Conservation (phyloP, 345 rosid species). For the Rhodamnia rubescens region DNA sequence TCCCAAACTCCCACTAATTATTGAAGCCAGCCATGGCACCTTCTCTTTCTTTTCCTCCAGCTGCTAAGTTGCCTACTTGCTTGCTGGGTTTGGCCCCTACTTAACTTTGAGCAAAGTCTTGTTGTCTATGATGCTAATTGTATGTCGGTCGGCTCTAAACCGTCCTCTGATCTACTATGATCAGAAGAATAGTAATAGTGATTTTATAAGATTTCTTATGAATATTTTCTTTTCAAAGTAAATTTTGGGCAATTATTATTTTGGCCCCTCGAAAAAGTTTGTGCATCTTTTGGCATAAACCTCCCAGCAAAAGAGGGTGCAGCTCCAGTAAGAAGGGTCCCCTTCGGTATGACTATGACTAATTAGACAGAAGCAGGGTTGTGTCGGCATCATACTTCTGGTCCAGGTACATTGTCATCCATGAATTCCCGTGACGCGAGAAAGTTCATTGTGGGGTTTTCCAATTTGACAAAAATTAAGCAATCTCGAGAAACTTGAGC, state of each 20-base stretch:
- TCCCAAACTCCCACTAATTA: conserved; percentile 27
- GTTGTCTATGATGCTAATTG: not conserved
- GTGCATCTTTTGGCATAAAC: conserved; percentile 3
- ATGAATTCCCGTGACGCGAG: not conserved
- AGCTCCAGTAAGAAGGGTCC: not conserved
- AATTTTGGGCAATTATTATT: not conserved
- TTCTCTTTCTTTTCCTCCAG: not conserved
- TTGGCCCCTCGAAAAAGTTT: conserved; percentile 1
- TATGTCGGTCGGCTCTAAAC: not conserved
- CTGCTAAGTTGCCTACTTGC: not conserved
- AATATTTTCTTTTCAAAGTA: not conserved
- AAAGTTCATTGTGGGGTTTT: not conserved
- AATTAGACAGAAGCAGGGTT: not conserved
- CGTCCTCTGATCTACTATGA: not conserved
- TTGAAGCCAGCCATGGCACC: conserved; percentile 8
- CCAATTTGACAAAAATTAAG: not conserved
- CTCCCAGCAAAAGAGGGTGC: not conserved
- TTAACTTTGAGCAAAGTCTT: not conserved
- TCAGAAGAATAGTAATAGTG: not conserved
- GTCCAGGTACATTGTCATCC: not conserved
- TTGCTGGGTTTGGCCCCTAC: not conserved
- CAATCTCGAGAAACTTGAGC: not conserved
- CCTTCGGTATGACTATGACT: conserved; percentile 1
- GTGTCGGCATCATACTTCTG: conserved; percentile 1
- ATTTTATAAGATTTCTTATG: not conserved